These are phyloP conservation scores for Taphrina betulina DNA, from an alignment of 1,139 yeast species.

Conservation along the genomic window DNA sequence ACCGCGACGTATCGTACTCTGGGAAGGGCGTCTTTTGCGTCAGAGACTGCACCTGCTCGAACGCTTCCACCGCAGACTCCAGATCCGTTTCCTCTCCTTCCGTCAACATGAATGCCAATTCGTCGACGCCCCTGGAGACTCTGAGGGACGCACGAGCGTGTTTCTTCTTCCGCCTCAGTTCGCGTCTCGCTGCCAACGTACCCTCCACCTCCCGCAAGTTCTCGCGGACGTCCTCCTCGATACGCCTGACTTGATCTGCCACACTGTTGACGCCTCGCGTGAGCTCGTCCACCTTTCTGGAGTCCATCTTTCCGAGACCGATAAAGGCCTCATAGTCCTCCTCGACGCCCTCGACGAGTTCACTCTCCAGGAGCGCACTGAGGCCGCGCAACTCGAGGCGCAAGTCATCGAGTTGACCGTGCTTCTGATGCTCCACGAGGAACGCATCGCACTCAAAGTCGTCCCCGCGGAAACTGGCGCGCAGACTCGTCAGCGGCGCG, in stretches of 20 bases:
- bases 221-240: not conserved
- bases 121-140: conserved; percentile 5
- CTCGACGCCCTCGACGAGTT: conserved; percentile 19
- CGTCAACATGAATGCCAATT: conserved; percentile 2
- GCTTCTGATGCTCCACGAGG: conserved; percentile 21
- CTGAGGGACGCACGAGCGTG: not conserved
- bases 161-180: not conserved
- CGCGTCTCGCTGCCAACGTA: conserved; percentile 1
- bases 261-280: conserved; percentile 3
- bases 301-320: conserved; percentile 18
- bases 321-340: conserved; percentile 28
- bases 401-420: conserved; percentile 27
- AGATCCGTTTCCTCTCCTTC: not conserved
- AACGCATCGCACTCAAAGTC: conserved; percentile 19
- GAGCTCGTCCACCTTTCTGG: conserved; percentile 16
- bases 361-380: conserved; percentile 11
- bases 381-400: conserved; percentile 20
- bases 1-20: conserved; percentile 2
- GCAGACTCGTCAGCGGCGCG: conserved; percentile 17
- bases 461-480: conserved; percentile 15
- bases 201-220: conserved; percentile 1
- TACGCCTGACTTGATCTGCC: not conserved
- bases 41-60: conserved; percentile 4
- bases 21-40: not conserved
- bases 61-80: not conserved